Evolutionary conservation across 1,284 basidiomycete genomes (phyloP), one percentile per base, ranked within the genome.

Genomic region (Irpex lacteus): DNA sequence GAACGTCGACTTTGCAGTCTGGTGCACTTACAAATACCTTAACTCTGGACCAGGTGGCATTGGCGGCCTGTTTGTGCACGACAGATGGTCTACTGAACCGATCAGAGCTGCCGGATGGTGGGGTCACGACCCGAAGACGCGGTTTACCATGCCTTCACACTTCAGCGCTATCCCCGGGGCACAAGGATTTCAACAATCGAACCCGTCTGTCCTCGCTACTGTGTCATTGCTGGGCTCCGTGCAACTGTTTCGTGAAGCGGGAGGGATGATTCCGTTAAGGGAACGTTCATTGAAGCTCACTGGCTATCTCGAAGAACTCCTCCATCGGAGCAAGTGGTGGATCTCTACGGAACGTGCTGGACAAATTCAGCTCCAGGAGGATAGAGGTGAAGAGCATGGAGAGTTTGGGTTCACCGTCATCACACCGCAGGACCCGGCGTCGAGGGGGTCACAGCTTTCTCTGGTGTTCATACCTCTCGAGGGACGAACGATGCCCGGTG

Each of bases 11-110:
- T 98, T 98, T 76, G 97, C 96, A 0, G 95, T 95, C 18, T 98
- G 96, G 95, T 98, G 96, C 77, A 93, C 94, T 36, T 98, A 98
- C 84, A 98, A 98, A 81, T 99, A 98, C 77, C 86, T 98, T 62
- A 98, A 98, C 76, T 91, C 95, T 11, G 95, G 98, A 1, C 96
- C 97, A 4, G 96, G 97, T 13, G 95, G 91, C 11, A 97, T 98
- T 62, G 98, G 89, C n/a, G 98, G 96, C 4, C 79, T 96, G 60
- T 98, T 90, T 75, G 82, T 98, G 13, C 95, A 98, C 73, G 87
- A 92, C 67, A 90, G 88, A 72, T 96, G 91, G 90, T 81, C 88
- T 67, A 78, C 82, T 60, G 76, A 77, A 53, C 79, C 69, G 21
- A 69, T 74, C 60, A 62, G 96, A 72, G 89, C 90, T 64, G 91